Evolutionary conservation across 352 stramenopile genomes (phyloP).

Genomic region (Lagenidium giganteum): DNA sequence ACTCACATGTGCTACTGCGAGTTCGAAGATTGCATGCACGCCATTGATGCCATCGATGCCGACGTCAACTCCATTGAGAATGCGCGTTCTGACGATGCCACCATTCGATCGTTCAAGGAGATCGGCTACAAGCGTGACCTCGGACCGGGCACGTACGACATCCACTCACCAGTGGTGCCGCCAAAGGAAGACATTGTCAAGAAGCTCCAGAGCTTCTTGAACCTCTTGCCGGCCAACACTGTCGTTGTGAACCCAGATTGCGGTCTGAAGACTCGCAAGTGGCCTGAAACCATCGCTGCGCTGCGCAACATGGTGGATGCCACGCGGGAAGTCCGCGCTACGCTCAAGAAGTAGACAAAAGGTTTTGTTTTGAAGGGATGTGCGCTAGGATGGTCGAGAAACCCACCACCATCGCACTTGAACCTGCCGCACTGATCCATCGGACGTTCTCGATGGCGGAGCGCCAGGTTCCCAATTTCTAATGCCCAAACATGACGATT

Average conservation of each 20-base stretch:
- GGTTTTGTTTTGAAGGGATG: no score
- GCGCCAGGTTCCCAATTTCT: no score
- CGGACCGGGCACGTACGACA: slow-evolving; percentile 91
- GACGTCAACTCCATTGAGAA: slow-evolving; percentile 96
- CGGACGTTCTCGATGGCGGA: no score
- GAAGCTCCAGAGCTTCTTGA: slow-evolving; percentile 86
- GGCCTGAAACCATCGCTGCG: slow-evolving; percentile 87
- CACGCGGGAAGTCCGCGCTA: slow-evolving; percentile 62
- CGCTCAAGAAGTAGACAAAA: no score
- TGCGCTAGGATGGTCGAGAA: no score
- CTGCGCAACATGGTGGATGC: slow-evolving; percentile 89
- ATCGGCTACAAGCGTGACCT: slow-evolving; percentile 90
- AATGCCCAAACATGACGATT: no score
- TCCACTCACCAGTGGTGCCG: slow-evolving; percentile 92
- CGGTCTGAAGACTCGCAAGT: slow-evolving; percentile 91
- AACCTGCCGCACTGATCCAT: no score
- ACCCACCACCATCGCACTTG: no score
- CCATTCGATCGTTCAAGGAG: slow-evolving; percentile 83
- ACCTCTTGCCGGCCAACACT: slow-evolving; percentile 66
- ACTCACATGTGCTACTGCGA: slow-evolving; percentile 97
- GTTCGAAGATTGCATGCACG: slow-evolving; percentile 92
- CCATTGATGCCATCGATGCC: slow-evolving; percentile 89
- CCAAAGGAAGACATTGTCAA: slow-evolving; percentile 81
- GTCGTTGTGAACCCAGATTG: slow-evolving; percentile 92
- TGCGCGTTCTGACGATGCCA: slow-evolving; percentile 87